phyloP scores from a whole-genome alignment of 208 protist species.

The Trichomonas gallinae region DNA sequence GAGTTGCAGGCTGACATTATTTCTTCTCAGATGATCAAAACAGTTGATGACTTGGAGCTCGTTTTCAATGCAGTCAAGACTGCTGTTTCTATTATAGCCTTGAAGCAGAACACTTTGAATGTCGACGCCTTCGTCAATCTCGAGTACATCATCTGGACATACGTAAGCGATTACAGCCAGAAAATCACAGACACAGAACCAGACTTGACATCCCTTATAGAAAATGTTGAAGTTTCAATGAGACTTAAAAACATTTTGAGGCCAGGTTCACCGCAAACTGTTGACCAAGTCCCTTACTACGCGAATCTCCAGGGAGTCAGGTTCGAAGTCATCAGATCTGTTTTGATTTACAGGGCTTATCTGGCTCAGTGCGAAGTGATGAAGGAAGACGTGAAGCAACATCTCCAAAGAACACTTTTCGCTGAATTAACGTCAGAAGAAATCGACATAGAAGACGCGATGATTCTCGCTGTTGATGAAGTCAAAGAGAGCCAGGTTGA shows the following conservation, averaged over 20 bases:
- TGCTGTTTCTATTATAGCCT: background rate
- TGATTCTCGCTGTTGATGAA: constrained; percentile 13
- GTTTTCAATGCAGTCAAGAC: background rate
- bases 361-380: background rate
- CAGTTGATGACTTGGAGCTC: background rate
- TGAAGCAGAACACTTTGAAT: background rate
- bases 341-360: background rate
- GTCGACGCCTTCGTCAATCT: background rate
- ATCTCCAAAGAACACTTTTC: background rate
- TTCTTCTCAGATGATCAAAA: background rate
- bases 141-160: background rate
- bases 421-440: background rate
- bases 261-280: background rate
- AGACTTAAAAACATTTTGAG: background rate
- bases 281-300: background rate
- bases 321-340: background rate
- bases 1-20: background rate
- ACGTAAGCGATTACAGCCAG: background rate
- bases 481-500: background rate
- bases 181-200: background rate
- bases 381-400: background rate
- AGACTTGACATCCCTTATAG: background rate
- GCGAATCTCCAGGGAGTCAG: background rate
- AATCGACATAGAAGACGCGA: background rate
- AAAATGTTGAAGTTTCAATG: background rate